Conservation (phyloP, 2,329 filamentous ascomycete species). For the Penicillium paneum region DNA sequence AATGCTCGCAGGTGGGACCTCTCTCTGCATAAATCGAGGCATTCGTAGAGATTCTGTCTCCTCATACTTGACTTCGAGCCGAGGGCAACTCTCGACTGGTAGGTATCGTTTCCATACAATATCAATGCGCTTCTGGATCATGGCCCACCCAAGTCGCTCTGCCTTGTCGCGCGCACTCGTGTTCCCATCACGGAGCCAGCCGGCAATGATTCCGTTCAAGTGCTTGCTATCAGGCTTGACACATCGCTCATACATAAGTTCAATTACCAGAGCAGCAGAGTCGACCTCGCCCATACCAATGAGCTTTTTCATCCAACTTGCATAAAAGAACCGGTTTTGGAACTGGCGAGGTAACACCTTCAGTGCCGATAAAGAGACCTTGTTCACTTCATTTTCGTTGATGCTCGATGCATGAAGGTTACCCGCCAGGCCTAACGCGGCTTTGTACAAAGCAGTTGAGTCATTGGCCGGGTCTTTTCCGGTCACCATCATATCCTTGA, state of each 20-base stretch:
- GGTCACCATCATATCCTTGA: slow-evolving; percentile 84
- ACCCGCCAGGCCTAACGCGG: slow-evolving; percentile 39
- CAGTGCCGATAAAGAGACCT: slow-evolving; percentile 49
- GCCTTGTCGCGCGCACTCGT: slow-evolving; percentile 57
- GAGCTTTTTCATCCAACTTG: slow-evolving; percentile 82
- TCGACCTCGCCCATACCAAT: slow-evolving; percentile 69
- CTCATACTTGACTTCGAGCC: slow-evolving; percentile 28
- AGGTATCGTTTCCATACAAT: slow-evolving; percentile 52
- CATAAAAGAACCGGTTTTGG: slow-evolving; percentile 76
- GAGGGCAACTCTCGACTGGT: slow-evolving; percentile 20
- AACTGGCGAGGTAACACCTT: slow-evolving; percentile 52
- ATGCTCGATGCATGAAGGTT: slow-evolving; percentile 43
- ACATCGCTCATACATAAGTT: slow-evolving; percentile 69
- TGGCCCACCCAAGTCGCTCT: slow-evolving; percentile 68
- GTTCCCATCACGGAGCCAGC: slow-evolving; percentile 66
- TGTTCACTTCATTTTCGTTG: slow-evolving; percentile 45
- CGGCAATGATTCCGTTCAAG: slow-evolving; percentile 76
- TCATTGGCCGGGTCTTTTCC: slow-evolving; percentile 47
- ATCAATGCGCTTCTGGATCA: slow-evolving; percentile 67
- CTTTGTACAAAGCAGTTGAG: slow-evolving; percentile 45
- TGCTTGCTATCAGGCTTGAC: slow-evolving; percentile 69
- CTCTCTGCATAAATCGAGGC: slow-evolving; percentile 41
- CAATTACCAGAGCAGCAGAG: slow-evolving; percentile 68
- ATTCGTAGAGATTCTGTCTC: slow-evolving; percentile 24
- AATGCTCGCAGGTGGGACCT: slow-evolving; percentile 60